Percentiles rank a stretch among this genome's conserved stretches.
These are phyloP conservation scores for Botrytis aclada DNA, from an alignment of 2,329 filamentous ascomycete species.

Conservation along the genomic window DNA sequence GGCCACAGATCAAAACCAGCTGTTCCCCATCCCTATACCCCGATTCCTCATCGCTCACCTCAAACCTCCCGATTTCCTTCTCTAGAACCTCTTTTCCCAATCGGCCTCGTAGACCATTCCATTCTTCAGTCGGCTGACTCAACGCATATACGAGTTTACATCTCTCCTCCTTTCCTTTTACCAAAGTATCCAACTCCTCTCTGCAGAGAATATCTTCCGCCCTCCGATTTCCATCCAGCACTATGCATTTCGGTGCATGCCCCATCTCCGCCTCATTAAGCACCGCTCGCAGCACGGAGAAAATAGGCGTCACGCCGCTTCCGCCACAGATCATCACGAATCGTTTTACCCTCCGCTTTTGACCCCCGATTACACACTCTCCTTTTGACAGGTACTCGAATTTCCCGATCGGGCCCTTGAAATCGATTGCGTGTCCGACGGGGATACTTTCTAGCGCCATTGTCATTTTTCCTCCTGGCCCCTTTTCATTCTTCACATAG, in stretches of 20 bases:
- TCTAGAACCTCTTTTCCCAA: slow-evolving; percentile 62
- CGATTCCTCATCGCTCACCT: slow-evolving; percentile 31
- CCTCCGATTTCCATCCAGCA: slow-evolving; percentile 74
- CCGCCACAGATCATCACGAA: slow-evolving; percentile 89
- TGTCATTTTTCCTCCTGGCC: slow-evolving; percentile 75
- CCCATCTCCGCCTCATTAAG: slow-evolving; percentile 53
- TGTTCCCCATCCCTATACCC: slow-evolving; percentile 40
- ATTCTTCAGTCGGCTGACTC: slow-evolving; percentile 58
- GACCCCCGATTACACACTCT: slow-evolving; percentile 57
- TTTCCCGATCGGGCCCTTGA: slow-evolving; percentile 85
- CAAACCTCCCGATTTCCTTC: slow-evolving; percentile 50
- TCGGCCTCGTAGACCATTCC: slow-evolving; percentile 66
- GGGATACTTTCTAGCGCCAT: slow-evolving; percentile 71
- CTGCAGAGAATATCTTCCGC: slow-evolving; percentile 82
- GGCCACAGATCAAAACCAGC: slow-evolving; percentile 78
- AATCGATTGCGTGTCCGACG: slow-evolving; percentile 70
- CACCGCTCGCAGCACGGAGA: slow-evolving; percentile 74
- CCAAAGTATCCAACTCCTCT: slow-evolving; percentile 66
- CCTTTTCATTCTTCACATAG: slow-evolving; percentile 60
- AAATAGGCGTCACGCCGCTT: slow-evolving; percentile 90
- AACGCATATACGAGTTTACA: slow-evolving; percentile 69
- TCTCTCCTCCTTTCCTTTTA: slow-evolving; percentile 49
- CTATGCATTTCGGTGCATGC: slow-evolving; percentile 65
- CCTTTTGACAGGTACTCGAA: slow-evolving; percentile 76
- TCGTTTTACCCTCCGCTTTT: slow-evolving; percentile 54